Evolutionary conservation across 169 alveolate species (phyloP).

Genomic region (Plasmodium vivax): DNA sequence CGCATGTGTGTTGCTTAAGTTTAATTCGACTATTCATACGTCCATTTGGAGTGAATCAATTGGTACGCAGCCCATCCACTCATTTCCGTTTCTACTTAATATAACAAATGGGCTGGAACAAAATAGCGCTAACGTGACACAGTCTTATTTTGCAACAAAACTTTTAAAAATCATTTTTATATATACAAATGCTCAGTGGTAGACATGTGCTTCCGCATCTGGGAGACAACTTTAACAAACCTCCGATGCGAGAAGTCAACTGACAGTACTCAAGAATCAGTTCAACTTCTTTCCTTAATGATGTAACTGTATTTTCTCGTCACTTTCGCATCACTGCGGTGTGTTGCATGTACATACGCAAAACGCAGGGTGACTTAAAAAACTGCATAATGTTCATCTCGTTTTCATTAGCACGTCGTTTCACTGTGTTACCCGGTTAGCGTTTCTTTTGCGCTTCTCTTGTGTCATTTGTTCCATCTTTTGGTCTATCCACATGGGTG

Average conservation of each 20-base stretch:
- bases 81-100: background rate
- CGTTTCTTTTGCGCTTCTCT: background rate
- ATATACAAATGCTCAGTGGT: background rate
- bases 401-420: background rate
- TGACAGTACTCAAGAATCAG: background rate
- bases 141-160: background rate
- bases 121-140: background rate
- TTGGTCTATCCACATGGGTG: background rate
- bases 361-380: background rate
- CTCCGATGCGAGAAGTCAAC: background rate
- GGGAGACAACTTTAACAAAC: background rate
- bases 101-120: background rate
- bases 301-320: background rate
- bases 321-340: background rate
- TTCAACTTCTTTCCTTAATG: background rate
- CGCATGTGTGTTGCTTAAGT: background rate
- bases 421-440: background rate
- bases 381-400: background rate
- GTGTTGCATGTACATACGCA: background rate
- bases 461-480: background rate
- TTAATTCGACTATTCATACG: background rate
- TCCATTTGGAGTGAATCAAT: background rate
- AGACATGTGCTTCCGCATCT: background rate
- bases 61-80: background rate
- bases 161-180: background rate